Conservation (phyloP, 139 green algal species). For the Chlamydomonas schloesseri region DNA sequence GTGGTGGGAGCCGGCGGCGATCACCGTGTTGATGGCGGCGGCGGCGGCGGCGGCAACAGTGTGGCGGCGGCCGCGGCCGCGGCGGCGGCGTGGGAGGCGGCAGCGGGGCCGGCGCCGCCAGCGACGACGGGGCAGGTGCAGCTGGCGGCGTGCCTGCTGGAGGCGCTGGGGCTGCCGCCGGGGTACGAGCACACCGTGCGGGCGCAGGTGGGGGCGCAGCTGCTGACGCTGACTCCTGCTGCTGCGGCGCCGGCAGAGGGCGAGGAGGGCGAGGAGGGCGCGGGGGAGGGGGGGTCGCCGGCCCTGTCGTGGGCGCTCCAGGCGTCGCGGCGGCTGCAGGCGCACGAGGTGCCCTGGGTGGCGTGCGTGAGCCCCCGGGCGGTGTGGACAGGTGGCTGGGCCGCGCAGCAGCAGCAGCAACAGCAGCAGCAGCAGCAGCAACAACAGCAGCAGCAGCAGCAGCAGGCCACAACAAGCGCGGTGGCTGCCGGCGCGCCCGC, state of each 20-base stretch:
- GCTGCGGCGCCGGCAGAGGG: neutral
- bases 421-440: too few species aligned
- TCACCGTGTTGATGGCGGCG: too few species aligned
- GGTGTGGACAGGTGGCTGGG: neutral
- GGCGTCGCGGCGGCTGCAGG: constrained; percentile 14
- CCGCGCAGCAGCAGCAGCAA: neutral
- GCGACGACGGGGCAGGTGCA: neutral
- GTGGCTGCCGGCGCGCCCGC: too few species aligned
- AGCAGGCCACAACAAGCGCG: too few species aligned
- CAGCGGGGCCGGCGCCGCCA: neutral
- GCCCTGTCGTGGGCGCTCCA: constrained; percentile 3
- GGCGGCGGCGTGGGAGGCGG: neutral
- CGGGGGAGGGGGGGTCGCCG: neutral
- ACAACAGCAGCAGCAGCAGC: too few species aligned
- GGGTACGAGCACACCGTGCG: neutral
- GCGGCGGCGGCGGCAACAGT: neutral
- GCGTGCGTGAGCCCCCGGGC: neutral
- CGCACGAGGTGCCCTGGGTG: constrained; percentile 19
- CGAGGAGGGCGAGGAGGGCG: neutral
- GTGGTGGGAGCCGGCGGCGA: neutral
- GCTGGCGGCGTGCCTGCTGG: constrained; percentile 4
- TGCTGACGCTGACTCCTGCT: constrained; percentile 45
- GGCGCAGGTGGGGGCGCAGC: constrained; percentile 34
- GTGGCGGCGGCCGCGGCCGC: neutral
- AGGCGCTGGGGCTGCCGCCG: constrained; percentile 3